Percentiles rank a stretch among this genome's conserved stretches.
These are phyloP conservation scores for Aureobasidium mangrovei DNA, from an alignment of 2,329 filamentous ascomycete species.

Conservation along the genomic window DNA sequence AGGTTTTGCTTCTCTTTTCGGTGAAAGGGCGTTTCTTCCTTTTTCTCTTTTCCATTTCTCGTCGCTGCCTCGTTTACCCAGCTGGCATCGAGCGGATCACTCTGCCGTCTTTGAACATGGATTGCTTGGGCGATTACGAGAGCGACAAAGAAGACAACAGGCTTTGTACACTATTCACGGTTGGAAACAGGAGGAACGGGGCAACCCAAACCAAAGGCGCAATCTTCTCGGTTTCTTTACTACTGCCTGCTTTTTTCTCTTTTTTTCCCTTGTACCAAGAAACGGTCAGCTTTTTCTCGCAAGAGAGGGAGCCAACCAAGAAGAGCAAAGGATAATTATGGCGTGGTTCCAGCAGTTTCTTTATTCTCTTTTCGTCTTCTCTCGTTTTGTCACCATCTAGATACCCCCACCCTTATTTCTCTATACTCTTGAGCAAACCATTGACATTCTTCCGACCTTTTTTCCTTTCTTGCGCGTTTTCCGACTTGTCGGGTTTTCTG, in stretches of 20 bases:
- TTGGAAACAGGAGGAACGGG: constrained; percentile 6
- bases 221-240: background rate
- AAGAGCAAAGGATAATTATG: too few species aligned
- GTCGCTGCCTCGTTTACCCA: too few species aligned
- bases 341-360: background rate
- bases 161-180: constrained; percentile 2
- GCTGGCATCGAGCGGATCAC: too few species aligned
- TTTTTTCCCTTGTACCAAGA: constrained; percentile 1
- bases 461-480: background rate
- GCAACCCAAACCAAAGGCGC: constrained; percentile 1
- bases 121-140: background rate
- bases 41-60: background rate
- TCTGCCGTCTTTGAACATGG: too few species aligned
- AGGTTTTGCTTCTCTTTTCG: background rate
- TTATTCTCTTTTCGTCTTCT: background rate
- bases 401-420: constrained; percentile 4
- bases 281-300: too few species aligned
- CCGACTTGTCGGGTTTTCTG: background rate
- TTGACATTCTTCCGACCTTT: background rate
- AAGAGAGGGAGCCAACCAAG: too few species aligned
- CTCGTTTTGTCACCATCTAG: background rate
- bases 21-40: background rate
- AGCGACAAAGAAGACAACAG: background rate
- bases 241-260: background rate
- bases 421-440: background rate